A percentile compares a stretch with the other conserved stretches of the same genome.
Conservation (phyloP, 2,329 filamentous ascomycete genomes). For the Penicillium olsonii region DNA sequence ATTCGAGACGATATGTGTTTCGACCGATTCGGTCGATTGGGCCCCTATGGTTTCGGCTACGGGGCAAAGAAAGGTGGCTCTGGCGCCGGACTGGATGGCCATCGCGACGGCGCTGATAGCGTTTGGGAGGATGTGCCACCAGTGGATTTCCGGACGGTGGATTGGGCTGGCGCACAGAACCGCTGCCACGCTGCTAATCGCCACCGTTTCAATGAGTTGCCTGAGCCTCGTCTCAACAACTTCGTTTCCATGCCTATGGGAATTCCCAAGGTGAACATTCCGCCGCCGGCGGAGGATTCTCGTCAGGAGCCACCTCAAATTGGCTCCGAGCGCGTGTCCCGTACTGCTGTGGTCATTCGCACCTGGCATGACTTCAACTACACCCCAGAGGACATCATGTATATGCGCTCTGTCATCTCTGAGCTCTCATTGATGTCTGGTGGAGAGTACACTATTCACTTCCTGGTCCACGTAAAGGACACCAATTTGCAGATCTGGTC, state of each 20-base stretch:
- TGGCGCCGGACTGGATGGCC: constrained; percentile 81
- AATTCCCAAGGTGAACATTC: constrained; percentile 20
- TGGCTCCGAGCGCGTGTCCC: constrained; percentile 40
- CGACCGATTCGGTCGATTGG: constrained; percentile 83
- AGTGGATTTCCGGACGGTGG: constrained; percentile 74
- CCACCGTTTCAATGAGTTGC: constrained; percentile 61
- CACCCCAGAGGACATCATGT: constrained; percentile 74
- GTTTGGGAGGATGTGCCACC: constrained; percentile 73
- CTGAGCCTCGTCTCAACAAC: constrained; percentile 37
- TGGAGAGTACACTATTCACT: constrained; percentile 79
- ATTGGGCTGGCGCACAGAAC: constrained; percentile 78
- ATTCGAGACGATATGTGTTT: constrained; percentile 87
- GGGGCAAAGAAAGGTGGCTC: constrained; percentile 74
- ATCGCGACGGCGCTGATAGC: constrained; percentile 74
- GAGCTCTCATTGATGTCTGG: constrained; percentile 77
- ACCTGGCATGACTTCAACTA: constrained; percentile 80
- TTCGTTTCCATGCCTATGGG: constrained; percentile 39
- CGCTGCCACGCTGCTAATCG: constrained; percentile 72
- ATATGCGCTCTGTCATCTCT: constrained; percentile 77
- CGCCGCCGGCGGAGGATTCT: constrained; percentile 14
- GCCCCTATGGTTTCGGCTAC: constrained; percentile 89
- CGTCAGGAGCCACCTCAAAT: constrained; percentile 23
- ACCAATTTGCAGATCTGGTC: constrained; percentile 78
- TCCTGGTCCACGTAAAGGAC: constrained; percentile 82
- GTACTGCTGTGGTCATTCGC: constrained; percentile 76